phyloP scores from a whole-genome alignment of 2,329 filamentous ascomycete species.

The Plenodomus lindquistii region DNA sequence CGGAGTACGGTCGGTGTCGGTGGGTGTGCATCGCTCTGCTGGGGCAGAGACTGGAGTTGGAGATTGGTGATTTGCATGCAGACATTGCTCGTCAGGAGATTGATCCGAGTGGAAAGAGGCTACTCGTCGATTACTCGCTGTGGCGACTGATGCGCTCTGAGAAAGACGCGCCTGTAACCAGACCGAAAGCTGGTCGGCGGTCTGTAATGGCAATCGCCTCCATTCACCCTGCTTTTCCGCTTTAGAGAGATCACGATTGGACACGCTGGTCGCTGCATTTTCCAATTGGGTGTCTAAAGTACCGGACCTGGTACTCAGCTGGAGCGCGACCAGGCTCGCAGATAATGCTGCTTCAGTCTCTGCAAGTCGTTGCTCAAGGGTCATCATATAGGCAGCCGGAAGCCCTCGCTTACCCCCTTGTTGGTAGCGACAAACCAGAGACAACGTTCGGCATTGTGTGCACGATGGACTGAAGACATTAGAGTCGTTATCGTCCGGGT shows the following conservation, averaged over 20 bases:
- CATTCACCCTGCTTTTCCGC: constrained; percentile 27
- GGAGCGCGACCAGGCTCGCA: constrained; percentile 15
- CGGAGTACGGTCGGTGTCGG: too few species aligned
- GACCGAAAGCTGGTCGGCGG: constrained; percentile 19
- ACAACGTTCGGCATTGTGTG: constrained; percentile 22
- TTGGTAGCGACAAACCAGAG: constrained; percentile 24
- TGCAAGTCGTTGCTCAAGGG: constrained; percentile 26
- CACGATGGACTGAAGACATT: constrained; percentile 23
- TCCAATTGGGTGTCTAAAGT: neutral
- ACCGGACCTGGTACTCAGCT: constrained; percentile 4
- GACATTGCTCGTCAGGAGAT: too few species aligned
- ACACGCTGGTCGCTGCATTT: neutral
- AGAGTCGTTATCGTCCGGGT: neutral
- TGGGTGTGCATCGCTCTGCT: too few species aligned
- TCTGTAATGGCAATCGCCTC: constrained; percentile 25
- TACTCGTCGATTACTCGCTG: neutral
- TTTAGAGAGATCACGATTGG: constrained; percentile 20
- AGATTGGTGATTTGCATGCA: too few species aligned
- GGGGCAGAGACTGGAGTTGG: too few species aligned
- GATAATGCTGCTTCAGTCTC: constrained; percentile 30
- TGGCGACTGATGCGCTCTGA: constrained; percentile 4
- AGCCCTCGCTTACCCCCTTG: constrained; percentile 33
- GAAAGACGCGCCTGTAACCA: constrained; percentile 24
- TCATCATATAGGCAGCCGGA: constrained; percentile 29
- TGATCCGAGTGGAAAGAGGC: too few species aligned